Evolutionary conservation across 2,329 filamentous ascomycete species (phyloP).

Genomic region (Domatiomyces globalis): DNA sequence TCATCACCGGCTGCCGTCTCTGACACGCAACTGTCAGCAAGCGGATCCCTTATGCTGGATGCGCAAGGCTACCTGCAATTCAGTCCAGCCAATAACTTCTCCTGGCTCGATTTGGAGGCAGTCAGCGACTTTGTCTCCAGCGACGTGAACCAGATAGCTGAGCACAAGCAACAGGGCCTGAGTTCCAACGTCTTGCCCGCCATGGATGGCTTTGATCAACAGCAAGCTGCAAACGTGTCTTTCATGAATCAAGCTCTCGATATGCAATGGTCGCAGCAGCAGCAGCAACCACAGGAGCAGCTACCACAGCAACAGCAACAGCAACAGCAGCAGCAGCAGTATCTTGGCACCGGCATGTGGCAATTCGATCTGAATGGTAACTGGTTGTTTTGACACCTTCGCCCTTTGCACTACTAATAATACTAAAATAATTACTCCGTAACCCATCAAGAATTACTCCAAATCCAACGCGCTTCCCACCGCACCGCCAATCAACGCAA

Average conservation of each 20-base stretch:
- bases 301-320: not conserved
- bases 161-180: not conserved
- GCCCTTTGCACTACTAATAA: not conserved
- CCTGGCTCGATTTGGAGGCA: slow-evolving; percentile 47
- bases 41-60: slow-evolving; percentile 15
- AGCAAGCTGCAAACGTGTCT: not conserved
- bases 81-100: slow-evolving; percentile 43
- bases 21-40: slow-evolving; percentile 22
- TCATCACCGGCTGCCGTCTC: slow-evolving; percentile 18
- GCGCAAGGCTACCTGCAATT: slow-evolving; percentile 25
- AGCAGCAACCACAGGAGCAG: not conserved
- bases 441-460: not conserved
- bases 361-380: slow-evolving; percentile 24
- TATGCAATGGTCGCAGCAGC: slow-evolving; percentile 18
- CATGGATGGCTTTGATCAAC: not conserved
- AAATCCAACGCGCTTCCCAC: too few relatives aligned
- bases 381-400: slow-evolving; percentile 17
- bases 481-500: not conserved
- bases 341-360: slow-evolving; percentile 19
- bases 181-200: not conserved
- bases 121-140: slow-evolving; percentile 43
- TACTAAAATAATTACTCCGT: too few relatives aligned
- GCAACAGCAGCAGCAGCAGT: slow-evolving; percentile 12
- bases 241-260: slow-evolving; percentile 10
- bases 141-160: slow-evolving; percentile 16